Base-by-base conservation (phyloP, 495 filamentous ascomycete species). In the Penicillium canariense region DNA sequence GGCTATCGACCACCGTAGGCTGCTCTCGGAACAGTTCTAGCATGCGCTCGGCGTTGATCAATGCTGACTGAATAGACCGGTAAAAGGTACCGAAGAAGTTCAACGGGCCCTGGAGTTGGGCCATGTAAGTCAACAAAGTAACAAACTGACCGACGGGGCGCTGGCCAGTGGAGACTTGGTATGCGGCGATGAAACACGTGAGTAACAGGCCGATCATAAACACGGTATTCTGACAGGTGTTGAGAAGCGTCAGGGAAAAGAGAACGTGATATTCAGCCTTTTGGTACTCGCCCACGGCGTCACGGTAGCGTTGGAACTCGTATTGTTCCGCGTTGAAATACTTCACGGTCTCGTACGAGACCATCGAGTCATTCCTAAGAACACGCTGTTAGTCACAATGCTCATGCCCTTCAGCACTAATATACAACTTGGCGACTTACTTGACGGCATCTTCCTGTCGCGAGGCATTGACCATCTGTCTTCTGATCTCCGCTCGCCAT, bases 41-140 rank as follows among this genome's bases (percentile, higher is more conserved):
- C 73, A 97, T 84, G 3, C 94, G 84, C 75, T 98, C 94, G 7
- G 91, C 90, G 56, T 96, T 97, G 64, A 98, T 97, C 87, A 98
- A 87, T 47, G 91, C 89, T 31, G 90, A 91, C 71, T 97, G 94
- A 18, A 97, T 94, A 53, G 90, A 93, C 32, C 94, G 83, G 68
- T 97, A 98, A 71, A 98, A 97, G 0, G 94, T 94, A 46, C 95
- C 94, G 71, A 98, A 97, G 79, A 95, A 98, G 70, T 96, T 96
- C 60, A 98, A 79, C 8, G 94, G 94, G 1, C 85, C 87, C 70
- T 96, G 91, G 27, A 98, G 77, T 68, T 98, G 94, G 26, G 84
- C 85, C 78, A 97, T 91, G 72, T 97, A 98, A 5, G 87, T 88
- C 54, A 97, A 76, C 48, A 97, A 75, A 3, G 77, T 71, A 7